These are phyloP conservation scores for Coccomyxa subellipsoidea DNA, from an alignment of 163 green algal species.

Conservation along the genomic window DNA sequence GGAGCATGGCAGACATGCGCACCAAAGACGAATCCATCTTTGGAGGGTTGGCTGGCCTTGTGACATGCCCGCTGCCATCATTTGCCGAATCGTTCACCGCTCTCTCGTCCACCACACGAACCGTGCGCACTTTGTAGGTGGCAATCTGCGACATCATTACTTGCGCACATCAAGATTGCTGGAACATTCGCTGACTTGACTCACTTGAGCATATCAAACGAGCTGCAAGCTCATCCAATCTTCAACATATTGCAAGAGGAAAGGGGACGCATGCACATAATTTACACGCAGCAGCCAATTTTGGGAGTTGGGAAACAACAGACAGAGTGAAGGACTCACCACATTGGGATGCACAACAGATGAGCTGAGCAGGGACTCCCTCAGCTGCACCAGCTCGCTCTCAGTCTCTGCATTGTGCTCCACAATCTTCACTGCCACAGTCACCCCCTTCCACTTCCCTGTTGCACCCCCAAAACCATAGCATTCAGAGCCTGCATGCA, in stretches of 20 bases:
- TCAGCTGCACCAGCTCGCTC: not conserved
- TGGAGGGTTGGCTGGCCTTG: not conserved
- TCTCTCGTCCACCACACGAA: not conserved
- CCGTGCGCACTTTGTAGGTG: constrained; percentile 25
- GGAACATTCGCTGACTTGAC: no score
- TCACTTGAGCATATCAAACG: no score
- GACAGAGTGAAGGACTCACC: constrained; percentile 6
- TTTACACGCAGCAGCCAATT: no score
- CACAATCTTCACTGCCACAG: constrained; percentile 31
- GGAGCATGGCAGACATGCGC: not conserved
- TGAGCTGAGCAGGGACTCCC: constrained; percentile 19
- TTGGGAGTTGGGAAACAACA: no score
- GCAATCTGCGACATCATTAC: constrained; percentile 12
- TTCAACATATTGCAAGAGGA: no score
- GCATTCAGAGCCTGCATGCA: no score
- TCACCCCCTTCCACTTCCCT: constrained; percentile 26
- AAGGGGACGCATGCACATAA: no score
- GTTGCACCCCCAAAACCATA: not conserved
- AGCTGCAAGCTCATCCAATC: no score
- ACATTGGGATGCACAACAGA: constrained; percentile 33
- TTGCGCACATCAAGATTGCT: not conserved
- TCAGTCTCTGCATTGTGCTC: constrained; percentile 15
- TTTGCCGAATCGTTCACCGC: not conserved
- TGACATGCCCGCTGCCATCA: not conserved
- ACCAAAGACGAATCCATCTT: not conserved